phyloP scores from a whole-genome alignment of 148 eudicot genomes.

The Amaranthus palmeri region DNA sequence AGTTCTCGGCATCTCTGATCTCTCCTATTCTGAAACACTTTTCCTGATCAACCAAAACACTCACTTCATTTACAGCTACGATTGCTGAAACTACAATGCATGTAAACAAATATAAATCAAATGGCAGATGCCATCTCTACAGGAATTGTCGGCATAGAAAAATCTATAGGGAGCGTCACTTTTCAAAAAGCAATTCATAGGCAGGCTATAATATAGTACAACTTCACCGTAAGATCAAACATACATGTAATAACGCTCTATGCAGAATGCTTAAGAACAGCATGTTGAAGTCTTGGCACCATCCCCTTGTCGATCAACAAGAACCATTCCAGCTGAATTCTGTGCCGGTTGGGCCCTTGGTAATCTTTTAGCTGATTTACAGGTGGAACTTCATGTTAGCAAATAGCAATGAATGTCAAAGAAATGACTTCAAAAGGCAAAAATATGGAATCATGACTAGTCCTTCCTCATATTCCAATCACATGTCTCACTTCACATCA shows the following conservation, averaged over 20 bases:
- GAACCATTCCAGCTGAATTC: conserved; percentile 93
- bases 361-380: conserved; percentile 57
- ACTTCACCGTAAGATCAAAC: conserved; percentile 2
- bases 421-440: not conserved
- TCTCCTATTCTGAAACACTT: conserved; percentile 7
- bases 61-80: not conserved
- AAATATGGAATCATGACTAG: not conserved
- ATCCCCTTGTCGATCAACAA: conserved; percentile 72
- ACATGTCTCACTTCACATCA: too few species aligned
- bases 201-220: conserved; percentile 3
- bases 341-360: conserved; percentile 89
- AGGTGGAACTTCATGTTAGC: conserved; percentile 17
- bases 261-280: conserved; percentile 48
- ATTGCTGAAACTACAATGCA: not conserved
- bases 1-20: conserved; percentile 14
- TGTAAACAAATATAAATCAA: not conserved
- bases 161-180: not conserved
- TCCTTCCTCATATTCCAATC: too few species aligned
- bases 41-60: conserved; percentile 18
- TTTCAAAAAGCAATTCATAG: conserved; percentile 11
- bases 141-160: not conserved
- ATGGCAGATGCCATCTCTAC: not conserved
- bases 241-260: conserved; percentile 16
- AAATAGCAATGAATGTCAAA: conserved; percentile 4
- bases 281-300: conserved; percentile 65